phyloP scores from a whole-genome alignment of 768 basidiomycete genomes.

The Tephrocybe sp. region DNA sequence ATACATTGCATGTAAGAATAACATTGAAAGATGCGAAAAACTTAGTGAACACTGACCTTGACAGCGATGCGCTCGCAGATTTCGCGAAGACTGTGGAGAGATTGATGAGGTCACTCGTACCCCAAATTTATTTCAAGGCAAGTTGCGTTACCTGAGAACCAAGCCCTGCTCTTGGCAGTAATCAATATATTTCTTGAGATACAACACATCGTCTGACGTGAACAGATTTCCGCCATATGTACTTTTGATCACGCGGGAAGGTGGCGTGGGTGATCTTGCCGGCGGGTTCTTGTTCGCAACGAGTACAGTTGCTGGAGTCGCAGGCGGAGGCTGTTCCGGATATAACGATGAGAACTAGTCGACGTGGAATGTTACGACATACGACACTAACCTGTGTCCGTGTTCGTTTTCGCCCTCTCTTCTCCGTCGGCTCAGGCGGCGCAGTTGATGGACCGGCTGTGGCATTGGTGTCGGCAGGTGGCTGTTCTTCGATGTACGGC shows the following conservation, averaged over 20 bases:
- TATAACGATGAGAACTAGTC: neutral
- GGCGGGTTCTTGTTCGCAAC: constrained; percentile 69
- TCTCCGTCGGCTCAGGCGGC: constrained; percentile 35
- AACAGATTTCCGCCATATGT: constrained; percentile 89
- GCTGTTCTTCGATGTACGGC: constrained; percentile 54
- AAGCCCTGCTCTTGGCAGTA: constrained; percentile 88
- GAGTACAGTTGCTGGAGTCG: constrained; percentile 63
- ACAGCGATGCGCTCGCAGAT: constrained; percentile 87
- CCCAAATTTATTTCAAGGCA: neutral
- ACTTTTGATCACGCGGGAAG: constrained; percentile 81
- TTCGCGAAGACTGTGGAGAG: constrained; percentile 58
- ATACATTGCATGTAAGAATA: neutral
- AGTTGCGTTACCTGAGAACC: constrained; percentile 59
- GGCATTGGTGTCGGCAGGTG: constrained; percentile 33
- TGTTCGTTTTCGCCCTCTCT: constrained; percentile 69
- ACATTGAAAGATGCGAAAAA: neutral
- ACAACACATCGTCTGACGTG: constrained; percentile 79
- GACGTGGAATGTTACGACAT: constrained; percentile 4
- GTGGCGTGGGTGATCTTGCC: constrained; percentile 82
- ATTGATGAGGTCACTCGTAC: constrained; percentile 1
- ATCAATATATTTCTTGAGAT: constrained; percentile 86
- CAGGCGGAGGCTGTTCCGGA: constrained; percentile 52
- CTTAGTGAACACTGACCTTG: constrained; percentile 46
- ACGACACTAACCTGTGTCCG: constrained; percentile 46
- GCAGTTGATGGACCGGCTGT: constrained; percentile 40